Percentiles rank a stretch among this genome's conserved stretches.
phyloP scores from a whole-genome alignment of 192 early-diverging fungal species.

The Radiomyces spectabilis region DNA sequence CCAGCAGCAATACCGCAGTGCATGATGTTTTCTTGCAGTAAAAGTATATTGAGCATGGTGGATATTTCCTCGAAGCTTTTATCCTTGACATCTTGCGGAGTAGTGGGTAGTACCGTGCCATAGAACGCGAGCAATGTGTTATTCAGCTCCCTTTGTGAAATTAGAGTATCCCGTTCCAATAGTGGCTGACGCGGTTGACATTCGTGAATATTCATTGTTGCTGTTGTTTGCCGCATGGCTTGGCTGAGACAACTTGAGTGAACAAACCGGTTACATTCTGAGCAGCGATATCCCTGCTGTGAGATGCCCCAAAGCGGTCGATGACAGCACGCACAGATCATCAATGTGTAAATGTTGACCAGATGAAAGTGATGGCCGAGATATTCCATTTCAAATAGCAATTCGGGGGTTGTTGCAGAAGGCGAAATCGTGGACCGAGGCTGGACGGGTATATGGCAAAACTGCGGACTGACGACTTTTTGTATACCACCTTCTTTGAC shows the following conservation, averaged over 20 bases:
- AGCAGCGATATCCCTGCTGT: slow-evolving; percentile 48
- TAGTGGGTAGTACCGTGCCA: not conserved
- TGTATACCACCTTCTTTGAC: slow-evolving; percentile 28
- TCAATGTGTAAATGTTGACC: slow-evolving; percentile 45
- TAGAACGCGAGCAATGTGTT: not conserved
- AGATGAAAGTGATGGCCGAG: slow-evolving; percentile 41
- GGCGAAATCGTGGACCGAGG: slow-evolving; percentile 9
- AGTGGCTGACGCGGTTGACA: slow-evolving; percentile 10
- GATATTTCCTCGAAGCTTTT: slow-evolving; percentile 27
- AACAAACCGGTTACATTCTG: slow-evolving; percentile 37
- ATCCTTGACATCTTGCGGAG: slow-evolving; percentile 3
- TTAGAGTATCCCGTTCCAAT: slow-evolving; percentile 23
- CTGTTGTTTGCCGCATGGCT: too few relatives aligned
- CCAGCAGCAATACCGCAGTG: slow-evolving; percentile 28
- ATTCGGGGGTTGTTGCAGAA: too few relatives aligned
- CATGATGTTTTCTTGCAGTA: slow-evolving; percentile 30
- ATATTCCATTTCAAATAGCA: slow-evolving; percentile 1
- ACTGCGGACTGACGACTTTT: slow-evolving; percentile 35
- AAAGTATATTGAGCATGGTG: slow-evolving; percentile 21
- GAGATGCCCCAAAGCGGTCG: slow-evolving; percentile 48
- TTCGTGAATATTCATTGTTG: not conserved
- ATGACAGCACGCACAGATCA: slow-evolving; percentile 40
- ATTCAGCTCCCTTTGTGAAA: slow-evolving; percentile 13
- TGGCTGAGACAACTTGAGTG: slow-evolving; percentile 31
- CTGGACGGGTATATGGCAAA: slow-evolving; percentile 24